Conservation (phyloP, 2,329 filamentous ascomycete species). For the Fusarium phyllophilum region DNA sequence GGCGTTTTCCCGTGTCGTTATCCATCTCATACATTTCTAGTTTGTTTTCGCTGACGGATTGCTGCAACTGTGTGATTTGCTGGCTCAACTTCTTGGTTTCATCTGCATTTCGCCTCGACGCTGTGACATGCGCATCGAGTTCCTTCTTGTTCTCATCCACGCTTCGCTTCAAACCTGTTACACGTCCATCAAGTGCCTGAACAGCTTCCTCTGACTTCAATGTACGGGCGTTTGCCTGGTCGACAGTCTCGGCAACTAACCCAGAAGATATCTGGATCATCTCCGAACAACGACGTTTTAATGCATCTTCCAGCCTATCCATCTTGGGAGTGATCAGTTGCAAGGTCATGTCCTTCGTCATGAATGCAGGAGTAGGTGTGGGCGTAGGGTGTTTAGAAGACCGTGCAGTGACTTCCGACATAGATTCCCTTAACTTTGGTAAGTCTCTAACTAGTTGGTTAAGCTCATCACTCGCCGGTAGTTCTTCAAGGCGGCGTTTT, state of each 20-base stretch:
- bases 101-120: not conserved
- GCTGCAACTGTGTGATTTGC: not conserved
- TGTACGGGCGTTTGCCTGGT: slow-evolving; percentile 29
- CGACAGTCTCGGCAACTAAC: slow-evolving; percentile 32
- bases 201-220: slow-evolving; percentile 17
- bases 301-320: not conserved
- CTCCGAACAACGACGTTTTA: slow-evolving; percentile 6
- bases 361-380: not conserved
- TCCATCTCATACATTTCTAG: not conserved
- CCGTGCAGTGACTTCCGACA: not conserved
- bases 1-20: not conserved
- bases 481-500: slow-evolving; percentile 6
- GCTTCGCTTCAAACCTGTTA: not conserved
- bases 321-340: slow-evolving; percentile 19
- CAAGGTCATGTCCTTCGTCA: slow-evolving; percentile 16
- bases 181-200: slow-evolving; percentile 1
- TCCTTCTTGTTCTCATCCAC: not conserved
- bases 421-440: slow-evolving; percentile 5
- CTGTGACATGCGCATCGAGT: not conserved
- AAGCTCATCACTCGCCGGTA: slow-evolving; percentile 9
- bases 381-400: not conserved
- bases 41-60: not conserved
- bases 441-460: slow-evolving; percentile 4
- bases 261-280: slow-evolving; percentile 6
- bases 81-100: not conserved